Percentiles rank a stretch among this genome's conserved stretches.
phyloP scores from a whole-genome alignment of 345 rosid species.

The Pseudoturritis turrita region DNA sequence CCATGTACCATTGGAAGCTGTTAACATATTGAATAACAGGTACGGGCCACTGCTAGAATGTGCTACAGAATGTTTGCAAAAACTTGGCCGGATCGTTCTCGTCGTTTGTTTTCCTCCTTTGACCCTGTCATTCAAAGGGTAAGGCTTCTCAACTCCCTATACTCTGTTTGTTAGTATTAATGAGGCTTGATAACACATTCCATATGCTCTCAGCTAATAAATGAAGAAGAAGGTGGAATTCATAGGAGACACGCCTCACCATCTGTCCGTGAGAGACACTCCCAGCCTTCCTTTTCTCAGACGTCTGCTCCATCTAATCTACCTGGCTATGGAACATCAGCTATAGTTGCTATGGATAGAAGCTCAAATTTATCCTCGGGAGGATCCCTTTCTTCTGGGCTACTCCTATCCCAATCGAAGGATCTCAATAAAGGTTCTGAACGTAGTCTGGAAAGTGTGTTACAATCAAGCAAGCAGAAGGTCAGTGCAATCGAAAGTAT shows the following conservation, averaged over 20 bases:
- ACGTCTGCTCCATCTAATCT: slow-evolving; percentile 50
- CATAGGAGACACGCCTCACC: slow-evolving; percentile 98
- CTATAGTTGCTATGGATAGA: slow-evolving; percentile 94
- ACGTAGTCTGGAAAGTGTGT: slow-evolving; percentile 92
- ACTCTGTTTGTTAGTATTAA: slow-evolving; percentile 17
- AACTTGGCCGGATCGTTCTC: slow-evolving; percentile 99
- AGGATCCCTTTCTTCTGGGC: slow-evolving; percentile 67
- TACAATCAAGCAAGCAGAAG: slow-evolving; percentile 97
- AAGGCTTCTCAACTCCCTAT: slow-evolving; percentile 22
- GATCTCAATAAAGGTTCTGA: slow-evolving; percentile 64
- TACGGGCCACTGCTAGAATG: slow-evolving; percentile 92
- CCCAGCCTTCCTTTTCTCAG: slow-evolving; percentile 56
- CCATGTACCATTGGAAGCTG: slow-evolving; percentile 5
- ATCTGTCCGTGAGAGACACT: slow-evolving; percentile 81
- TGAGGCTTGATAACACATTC: slow-evolving; percentile 4
- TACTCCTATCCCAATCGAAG: slow-evolving; percentile 71
- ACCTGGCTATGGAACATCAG: slow-evolving; percentile 94
- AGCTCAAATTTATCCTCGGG: slow-evolving; percentile 70
- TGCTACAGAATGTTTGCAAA: slow-evolving; percentile 97
- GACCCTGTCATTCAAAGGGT: slow-evolving; percentile 99
- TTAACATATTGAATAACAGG: slow-evolving; percentile 45
- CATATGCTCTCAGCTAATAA: slow-evolving; percentile 53
- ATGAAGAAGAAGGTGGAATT: slow-evolving; percentile 94
- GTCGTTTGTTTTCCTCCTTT: slow-evolving; percentile 83
- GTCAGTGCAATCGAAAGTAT: slow-evolving; percentile 98